A percentile compares a stretch with the other conserved stretches of the same genome.
Conservation (phyloP, 2,329 filamentous ascomycete genomes). For the Alternaria incomplexa region DNA sequence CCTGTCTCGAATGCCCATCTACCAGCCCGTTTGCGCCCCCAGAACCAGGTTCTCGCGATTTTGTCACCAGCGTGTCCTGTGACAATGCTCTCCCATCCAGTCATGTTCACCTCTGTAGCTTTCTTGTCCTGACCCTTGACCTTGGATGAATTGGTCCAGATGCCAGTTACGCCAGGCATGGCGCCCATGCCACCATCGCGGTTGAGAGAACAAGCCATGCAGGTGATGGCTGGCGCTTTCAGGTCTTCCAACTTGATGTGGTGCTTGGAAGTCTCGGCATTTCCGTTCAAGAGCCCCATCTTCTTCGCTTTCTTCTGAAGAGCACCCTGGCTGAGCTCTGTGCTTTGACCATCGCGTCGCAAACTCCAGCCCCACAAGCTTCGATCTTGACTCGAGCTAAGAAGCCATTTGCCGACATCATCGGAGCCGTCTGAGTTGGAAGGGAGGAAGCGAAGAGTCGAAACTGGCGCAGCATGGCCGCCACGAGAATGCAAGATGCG, state of each 20-base stretch:
- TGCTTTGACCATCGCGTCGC: slow-evolving; percentile 90
- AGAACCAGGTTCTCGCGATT: slow-evolving; percentile 94
- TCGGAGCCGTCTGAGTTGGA: slow-evolving; percentile 89
- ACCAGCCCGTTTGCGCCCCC: slow-evolving; percentile 91
- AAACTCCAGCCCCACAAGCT: slow-evolving; percentile 97
- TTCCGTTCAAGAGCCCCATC: slow-evolving; percentile 70
- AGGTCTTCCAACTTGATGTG: slow-evolving; percentile 72
- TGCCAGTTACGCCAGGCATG: slow-evolving; percentile 74
- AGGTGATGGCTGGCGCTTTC: slow-evolving; percentile 90
- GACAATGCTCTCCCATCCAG: slow-evolving; percentile 96
- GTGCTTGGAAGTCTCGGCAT: slow-evolving; percentile 63
- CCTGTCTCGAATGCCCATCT: slow-evolving; percentile 90
- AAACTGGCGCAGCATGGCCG: slow-evolving; percentile 87
- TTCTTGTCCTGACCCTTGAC: slow-evolving; percentile 68
- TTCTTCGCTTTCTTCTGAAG: slow-evolving; percentile 91
- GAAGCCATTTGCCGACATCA: slow-evolving; percentile 87
- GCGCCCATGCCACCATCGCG: slow-evolving; percentile 93
- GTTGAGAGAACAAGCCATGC: slow-evolving; percentile 89
- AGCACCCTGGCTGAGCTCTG: slow-evolving; percentile 89
- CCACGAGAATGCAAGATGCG: slow-evolving; percentile 84
- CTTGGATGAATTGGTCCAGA: slow-evolving; percentile 79
- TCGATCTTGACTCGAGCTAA: slow-evolving; percentile 87
- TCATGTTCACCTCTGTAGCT: slow-evolving; percentile 75
- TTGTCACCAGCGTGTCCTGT: slow-evolving; percentile 88
- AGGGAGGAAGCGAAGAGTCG: slow-evolving; percentile 82